Conservation (phyloP, 1,139 yeast genomes). For the Casaregolazyma lundiana region DNA sequence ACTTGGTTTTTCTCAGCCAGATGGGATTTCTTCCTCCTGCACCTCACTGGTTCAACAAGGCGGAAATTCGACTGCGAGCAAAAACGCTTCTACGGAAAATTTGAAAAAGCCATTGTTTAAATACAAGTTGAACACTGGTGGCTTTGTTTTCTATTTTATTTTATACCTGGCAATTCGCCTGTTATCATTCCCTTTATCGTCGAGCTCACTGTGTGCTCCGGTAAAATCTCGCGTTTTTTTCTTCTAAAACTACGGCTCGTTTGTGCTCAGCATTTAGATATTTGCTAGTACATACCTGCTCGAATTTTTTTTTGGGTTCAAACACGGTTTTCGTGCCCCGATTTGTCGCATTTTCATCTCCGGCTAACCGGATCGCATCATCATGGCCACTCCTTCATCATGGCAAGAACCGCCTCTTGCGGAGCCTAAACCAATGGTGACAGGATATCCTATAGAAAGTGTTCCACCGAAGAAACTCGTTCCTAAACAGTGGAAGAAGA, state of each 20-base stretch:
- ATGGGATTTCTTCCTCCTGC: slow-evolving; percentile 1
- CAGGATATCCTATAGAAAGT: slow-evolving; percentile 65
- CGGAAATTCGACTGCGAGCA: not conserved
- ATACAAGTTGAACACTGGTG: not conserved
- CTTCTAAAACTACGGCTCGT: not conserved
- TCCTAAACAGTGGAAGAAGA: slow-evolving; percentile 36
- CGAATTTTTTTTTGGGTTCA: not conserved
- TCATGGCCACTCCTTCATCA: slow-evolving; percentile 1
- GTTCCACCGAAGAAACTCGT: slow-evolving; percentile 49
- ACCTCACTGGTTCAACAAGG: not conserved
- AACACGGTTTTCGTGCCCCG: not conserved
- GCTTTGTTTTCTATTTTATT: not conserved
- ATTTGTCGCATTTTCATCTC: too few relatives aligned
- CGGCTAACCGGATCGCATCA: not conserved
- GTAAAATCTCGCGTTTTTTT: not conserved
- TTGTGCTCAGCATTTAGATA: not conserved
- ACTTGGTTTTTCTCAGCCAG: not conserved
- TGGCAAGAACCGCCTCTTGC: slow-evolving; percentile 59
- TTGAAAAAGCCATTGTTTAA: not conserved
- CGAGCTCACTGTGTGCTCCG: not conserved
- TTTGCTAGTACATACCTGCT: not conserved
- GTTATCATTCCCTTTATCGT: not conserved
- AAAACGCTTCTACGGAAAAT: not conserved
- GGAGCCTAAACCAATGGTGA: slow-evolving; percentile 48
- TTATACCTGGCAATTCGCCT: not conserved